Evolutionary conservation across 306 rosid species (phyloP).

Genomic region (Abrus pulchellus): DNA sequence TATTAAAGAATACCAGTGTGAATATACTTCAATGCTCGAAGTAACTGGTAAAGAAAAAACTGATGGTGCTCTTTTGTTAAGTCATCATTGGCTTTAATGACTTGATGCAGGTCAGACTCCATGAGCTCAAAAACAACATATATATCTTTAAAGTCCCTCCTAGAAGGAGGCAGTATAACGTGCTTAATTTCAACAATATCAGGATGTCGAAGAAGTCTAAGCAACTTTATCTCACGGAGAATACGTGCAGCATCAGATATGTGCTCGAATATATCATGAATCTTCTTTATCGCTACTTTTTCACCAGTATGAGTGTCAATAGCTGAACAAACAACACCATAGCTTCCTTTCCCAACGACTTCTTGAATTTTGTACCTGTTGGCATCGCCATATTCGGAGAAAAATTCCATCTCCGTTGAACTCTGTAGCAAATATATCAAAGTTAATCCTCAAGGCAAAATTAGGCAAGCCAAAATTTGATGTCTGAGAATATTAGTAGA

Average conservation of each 20-base stretch:
- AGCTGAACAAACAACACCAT: constrained; percentile 98
- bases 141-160: constrained; percentile 87
- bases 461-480: constrained; percentile 24
- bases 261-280: constrained; percentile 92
- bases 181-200: constrained; percentile 98
- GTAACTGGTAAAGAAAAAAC: constrained; percentile 94
- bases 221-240: constrained; percentile 98
- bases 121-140: constrained; percentile 95
- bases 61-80: constrained; percentile 92
- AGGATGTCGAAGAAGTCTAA: constrained; percentile 93
- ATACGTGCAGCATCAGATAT: constrained; percentile 96
- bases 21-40: constrained; percentile 94
- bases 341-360: constrained; percentile 95
- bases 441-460: constrained; percentile 36
- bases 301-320: constrained; percentile 86
- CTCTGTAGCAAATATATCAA: constrained; percentile 60
- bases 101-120: constrained; percentile 99
- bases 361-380: constrained; percentile 90
- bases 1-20: constrained; percentile 72
- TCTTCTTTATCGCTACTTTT: constrained; percentile 94
- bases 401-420: constrained; percentile 85
- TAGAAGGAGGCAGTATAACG: constrained; percentile 88
- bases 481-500: constrained; percentile 7
- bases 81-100: constrained; percentile 91
- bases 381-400: constrained; percentile 93